A percentile compares a stretch with the other conserved stretches of the same genome.
These are phyloP conservation scores for Pseudozyma thailandica DNA, from an alignment of 1,284 basidiomycete species.

Conservation along the genomic window DNA sequence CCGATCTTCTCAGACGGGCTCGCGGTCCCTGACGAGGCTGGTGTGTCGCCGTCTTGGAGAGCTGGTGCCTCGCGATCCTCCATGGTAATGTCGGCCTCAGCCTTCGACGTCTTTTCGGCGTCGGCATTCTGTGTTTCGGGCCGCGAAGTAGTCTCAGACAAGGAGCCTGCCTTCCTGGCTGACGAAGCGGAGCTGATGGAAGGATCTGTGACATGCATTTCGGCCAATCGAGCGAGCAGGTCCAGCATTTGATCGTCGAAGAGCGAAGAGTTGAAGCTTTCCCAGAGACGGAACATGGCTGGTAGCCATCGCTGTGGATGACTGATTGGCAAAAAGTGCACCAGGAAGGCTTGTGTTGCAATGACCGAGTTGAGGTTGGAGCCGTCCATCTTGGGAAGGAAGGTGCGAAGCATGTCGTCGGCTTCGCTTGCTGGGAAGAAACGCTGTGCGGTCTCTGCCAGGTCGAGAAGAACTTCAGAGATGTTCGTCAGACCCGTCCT, in stretches of 20 bases:
- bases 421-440: constrained; percentile 92
- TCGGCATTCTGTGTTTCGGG: constrained; percentile 14
- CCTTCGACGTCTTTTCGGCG: not conserved
- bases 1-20: constrained; percentile 54
- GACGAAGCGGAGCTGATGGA: constrained; percentile 39
- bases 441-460: constrained; percentile 81
- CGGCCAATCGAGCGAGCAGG: constrained; percentile 78
- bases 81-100: constrained; percentile 10
- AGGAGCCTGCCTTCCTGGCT: constrained; percentile 17
- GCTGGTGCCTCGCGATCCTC: constrained; percentile 4
- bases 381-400: constrained; percentile 80
- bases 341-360: constrained; percentile 62
- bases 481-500: constrained; percentile 70
- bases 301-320: constrained; percentile 64
- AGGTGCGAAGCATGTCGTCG: constrained; percentile 85
- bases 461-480: constrained; percentile 83
- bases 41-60: constrained; percentile 1
- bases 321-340: constrained; percentile 66
- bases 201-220: constrained; percentile 76
- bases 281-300: constrained; percentile 79
- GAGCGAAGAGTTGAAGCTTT: constrained; percentile 81
- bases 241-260: constrained; percentile 88
- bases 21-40: constrained; percentile 12
- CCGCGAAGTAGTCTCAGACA: constrained; percentile 21
- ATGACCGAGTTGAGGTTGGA: constrained; percentile 74